These are phyloP conservation scores for Naegleria lovaniensis DNA, from an alignment of 208 protist species.

Conservation along the genomic window DNA sequence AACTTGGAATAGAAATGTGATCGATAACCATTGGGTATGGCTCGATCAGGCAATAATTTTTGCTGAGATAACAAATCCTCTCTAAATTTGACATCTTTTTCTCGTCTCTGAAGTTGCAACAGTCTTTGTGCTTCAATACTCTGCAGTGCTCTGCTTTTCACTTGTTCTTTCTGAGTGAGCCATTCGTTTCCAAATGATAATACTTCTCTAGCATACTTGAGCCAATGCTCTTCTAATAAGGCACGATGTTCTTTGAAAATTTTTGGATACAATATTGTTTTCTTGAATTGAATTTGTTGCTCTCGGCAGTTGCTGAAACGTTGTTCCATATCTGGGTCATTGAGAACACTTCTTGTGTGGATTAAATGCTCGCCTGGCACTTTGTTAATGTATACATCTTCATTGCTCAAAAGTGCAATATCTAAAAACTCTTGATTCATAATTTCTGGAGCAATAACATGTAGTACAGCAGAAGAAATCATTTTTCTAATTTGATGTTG, in stretches of 20 bases:
- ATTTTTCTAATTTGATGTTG: constrained; percentile 1
- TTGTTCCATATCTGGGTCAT: not conserved
- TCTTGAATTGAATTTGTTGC: not conserved
- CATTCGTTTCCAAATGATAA: not conserved
- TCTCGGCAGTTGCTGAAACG: not conserved
- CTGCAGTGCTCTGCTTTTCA: not conserved
- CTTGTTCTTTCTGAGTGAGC: not conserved
- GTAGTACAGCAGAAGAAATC: not conserved
- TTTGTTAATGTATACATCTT: not conserved
- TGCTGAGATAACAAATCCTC: not conserved
- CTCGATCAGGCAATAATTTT: no score
- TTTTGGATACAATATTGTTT: not conserved
- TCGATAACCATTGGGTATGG: not conserved
- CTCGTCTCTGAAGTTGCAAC: not conserved
- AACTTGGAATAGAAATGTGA: not conserved
- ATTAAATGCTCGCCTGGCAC: not conserved
- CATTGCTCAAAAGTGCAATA: not conserved
- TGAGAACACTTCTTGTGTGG: not conserved
- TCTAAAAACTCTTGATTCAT: not conserved
- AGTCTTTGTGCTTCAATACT: not conserved
- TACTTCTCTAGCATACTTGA: not conserved
- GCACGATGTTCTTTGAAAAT: not conserved
- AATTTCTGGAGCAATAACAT: not conserved
- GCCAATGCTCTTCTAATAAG: not conserved
- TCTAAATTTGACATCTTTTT: not conserved